Base-by-base conservation (phyloP, 2,329 filamentous ascomycete genomes). In the Exophiala xenobiotica region DNA sequence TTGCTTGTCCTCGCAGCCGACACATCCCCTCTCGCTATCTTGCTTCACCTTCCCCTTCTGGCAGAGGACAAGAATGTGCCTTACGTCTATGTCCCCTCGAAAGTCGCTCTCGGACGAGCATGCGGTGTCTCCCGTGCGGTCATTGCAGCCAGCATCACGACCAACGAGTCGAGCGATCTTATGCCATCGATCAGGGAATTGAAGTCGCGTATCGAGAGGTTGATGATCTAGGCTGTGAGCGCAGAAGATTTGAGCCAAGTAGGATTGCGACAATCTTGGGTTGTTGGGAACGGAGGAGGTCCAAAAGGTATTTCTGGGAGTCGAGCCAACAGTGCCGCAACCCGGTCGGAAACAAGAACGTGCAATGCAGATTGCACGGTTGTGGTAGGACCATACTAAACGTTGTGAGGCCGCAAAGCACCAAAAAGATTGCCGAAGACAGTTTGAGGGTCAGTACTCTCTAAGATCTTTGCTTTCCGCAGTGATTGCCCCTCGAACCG, bases 131-230 rank as follows among this genome's bases (percentile, higher is more conserved):
- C 81, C 67, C 82, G 92, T 53, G 80, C 90, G 49, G 91, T 97
- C 56, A 96, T 97, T 64, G 86, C 89, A 33, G 85, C 83, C 57
- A 85, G 80, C 66, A 95, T 97, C 74, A 96, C 90, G 62, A 90
- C 87, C 72, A 95, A 95, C 80, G 90, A 95, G 75, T 87, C 86
- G 31, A 88, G 83, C 66, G 91, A 96, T 72, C 79, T 97, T 54
- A 88, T 86, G 72, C 81, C 82, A 66, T 90, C 95, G 79, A 96
- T 97, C 72, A 82, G 87, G 64, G 80, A 85, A 60, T 79, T 96
- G 67, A 95, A 92, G 79, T 88, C 95, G 74, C 95, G 96, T 83
- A 88, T 97, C 49, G 92, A 97, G 81, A 83, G 91, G 65, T 81
- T 96, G 63, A 90, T 92, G 78, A 96, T 96, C 76, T 96, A 45